phyloP scores from a whole-genome alignment of 1,284 basidiomycete genomes.

The Pulveroboletus ridleyi region DNA sequence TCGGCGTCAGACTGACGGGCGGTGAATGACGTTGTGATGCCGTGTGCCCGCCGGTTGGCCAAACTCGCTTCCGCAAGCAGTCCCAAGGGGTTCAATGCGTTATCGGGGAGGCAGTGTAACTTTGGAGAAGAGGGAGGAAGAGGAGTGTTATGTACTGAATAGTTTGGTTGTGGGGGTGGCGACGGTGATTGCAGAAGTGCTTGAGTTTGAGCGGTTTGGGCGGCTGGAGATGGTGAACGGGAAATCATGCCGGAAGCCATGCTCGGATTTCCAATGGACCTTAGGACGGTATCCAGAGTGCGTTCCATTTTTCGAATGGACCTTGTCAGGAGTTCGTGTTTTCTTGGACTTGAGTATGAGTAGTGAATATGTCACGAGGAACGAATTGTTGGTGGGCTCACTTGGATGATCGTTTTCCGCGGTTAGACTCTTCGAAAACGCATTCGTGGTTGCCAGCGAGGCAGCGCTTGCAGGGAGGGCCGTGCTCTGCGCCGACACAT shows the following conservation, averaged over 20 bases:
- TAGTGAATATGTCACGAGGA: constrained; percentile 36
- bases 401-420: constrained; percentile 93
- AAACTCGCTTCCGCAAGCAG: constrained; percentile 91
- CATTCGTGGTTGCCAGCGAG: constrained; percentile 87
- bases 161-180: constrained; percentile 47
- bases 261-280: constrained; percentile 83
- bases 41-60: constrained; percentile 77
- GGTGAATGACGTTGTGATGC: constrained; percentile 44
- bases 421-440: constrained; percentile 94
- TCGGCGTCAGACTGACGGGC: constrained; percentile 43
- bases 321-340: constrained; percentile 87
- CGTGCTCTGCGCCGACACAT: constrained; percentile 93
- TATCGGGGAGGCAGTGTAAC: constrained; percentile 90
- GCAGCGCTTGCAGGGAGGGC: constrained; percentile 91
- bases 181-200: constrained; percentile 67
- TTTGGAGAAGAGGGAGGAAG: constrained; percentile 60
- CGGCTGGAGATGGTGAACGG: constrained; percentile 77
- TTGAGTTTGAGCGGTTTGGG: constrained; percentile 60
- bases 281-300: constrained; percentile 87
- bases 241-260: constrained; percentile 81
- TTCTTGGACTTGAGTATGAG: constrained; percentile 56
- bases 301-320: constrained; percentile 94
- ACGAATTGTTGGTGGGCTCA: constrained; percentile 44
- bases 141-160: constrained; percentile 25
- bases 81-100: constrained; percentile 89